Evolutionary conservation across 352 stramenopile genomes (phyloP).

Genomic region (Pythium insidiosum): DNA sequence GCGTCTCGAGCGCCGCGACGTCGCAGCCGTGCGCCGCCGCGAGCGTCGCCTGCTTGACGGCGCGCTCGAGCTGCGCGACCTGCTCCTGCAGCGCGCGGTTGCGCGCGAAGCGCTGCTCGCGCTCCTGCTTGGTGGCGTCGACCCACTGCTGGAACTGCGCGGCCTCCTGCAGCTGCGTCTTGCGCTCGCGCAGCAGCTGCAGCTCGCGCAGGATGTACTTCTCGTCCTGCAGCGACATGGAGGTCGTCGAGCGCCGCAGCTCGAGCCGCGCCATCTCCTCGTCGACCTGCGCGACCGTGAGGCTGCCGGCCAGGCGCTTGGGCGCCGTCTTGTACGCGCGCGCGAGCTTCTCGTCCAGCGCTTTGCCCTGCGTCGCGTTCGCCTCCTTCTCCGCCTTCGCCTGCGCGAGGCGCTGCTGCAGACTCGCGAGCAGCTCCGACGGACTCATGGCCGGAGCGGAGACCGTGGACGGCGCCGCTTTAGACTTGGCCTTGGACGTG

Average conservation of each 20-base stretch:
- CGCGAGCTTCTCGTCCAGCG: constrained; percentile 66
- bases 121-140: constrained; percentile 43
- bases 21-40: constrained; percentile 21
- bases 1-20: constrained; percentile 33
- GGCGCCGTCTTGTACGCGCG: constrained; percentile 61
- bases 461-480: neutral
- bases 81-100: constrained; percentile 41
- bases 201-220: constrained; percentile 62
- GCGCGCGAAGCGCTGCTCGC: constrained; percentile 47
- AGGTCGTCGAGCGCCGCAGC: constrained; percentile 54
- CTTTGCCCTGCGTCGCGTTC: constrained; percentile 51
- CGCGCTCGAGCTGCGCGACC: constrained; percentile 38
- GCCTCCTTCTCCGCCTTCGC: constrained; percentile 23
- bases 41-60: constrained; percentile 43
- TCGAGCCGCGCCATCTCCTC: constrained; percentile 54
- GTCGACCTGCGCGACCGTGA: constrained; percentile 38
- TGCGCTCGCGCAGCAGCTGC: constrained; percentile 48
- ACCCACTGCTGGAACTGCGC: constrained; percentile 52
- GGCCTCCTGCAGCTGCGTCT: constrained; percentile 36
- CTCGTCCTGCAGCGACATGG: constrained; percentile 66
- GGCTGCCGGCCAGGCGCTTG: constrained; percentile 45
- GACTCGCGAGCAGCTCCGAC: constrained; percentile 34
- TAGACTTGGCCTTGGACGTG: too few relatives aligned
- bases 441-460: neutral
- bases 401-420: constrained; percentile 39